Conservation (phyloP, 352 stramenopile species). For the Sclerospora graminicola region DNA sequence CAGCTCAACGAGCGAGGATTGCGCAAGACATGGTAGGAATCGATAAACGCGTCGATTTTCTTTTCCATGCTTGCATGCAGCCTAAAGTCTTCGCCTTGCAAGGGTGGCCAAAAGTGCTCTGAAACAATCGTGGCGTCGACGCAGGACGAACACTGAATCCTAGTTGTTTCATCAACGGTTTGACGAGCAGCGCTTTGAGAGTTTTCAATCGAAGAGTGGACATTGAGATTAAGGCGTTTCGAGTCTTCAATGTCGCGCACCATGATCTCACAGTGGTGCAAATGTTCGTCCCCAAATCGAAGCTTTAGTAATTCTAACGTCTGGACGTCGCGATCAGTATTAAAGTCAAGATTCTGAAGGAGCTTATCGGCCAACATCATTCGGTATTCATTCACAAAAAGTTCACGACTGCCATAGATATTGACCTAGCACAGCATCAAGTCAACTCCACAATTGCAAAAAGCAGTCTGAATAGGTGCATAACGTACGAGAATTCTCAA, state of each 20-base stretch:
- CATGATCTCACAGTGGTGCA: constrained; percentile 97
- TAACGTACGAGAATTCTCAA: constrained; percentile 87
- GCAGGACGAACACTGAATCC: neutral
- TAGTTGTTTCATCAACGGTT: neutral
- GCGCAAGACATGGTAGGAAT: constrained; percentile 89
- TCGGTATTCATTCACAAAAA: constrained; percentile 99
- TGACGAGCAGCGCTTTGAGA: neutral
- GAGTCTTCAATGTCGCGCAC: constrained; percentile 95
- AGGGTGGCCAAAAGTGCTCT: constrained; percentile 95
- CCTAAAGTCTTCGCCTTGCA: constrained; percentile 88
- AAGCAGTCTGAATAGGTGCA: too few species aligned
- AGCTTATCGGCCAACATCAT: constrained; percentile 97
- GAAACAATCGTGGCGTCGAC: constrained; percentile 94
- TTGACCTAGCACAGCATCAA: constrained; percentile 44
- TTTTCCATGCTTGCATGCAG: constrained; percentile 79
- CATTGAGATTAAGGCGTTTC: constrained; percentile 90
- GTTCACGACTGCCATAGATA: constrained; percentile 97
- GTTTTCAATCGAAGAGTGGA: constrained; percentile 40
- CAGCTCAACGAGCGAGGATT: constrained; percentile 91
- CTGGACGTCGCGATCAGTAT: constrained; percentile 90
- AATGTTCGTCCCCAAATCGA: constrained; percentile 90
- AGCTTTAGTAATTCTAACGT: constrained; percentile 97
- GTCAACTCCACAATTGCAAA: neutral
- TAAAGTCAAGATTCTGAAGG: constrained; percentile 88
- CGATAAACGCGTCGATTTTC: constrained; percentile 82